Evolutionary conservation across 73 alveolate genomes (phyloP), one percentile per base, ranked within the genome.

Genomic region (Symbiodinium natans): DNA sequence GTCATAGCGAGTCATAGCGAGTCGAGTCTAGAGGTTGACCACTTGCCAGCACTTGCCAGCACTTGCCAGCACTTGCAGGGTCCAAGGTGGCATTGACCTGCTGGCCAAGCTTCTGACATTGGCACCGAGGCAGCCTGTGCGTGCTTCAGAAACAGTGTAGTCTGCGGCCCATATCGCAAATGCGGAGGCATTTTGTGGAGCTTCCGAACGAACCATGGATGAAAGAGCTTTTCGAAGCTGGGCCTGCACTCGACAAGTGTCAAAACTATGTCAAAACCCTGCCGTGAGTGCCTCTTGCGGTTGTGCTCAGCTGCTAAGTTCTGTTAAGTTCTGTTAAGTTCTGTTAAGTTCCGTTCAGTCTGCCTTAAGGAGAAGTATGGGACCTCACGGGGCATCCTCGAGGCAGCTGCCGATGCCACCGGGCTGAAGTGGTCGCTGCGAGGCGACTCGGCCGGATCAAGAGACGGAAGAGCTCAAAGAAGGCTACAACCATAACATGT

Each of bases 331-430:
- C n/a, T n/a, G n/a, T n/a, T n/a, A n/a, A n/a, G n/a, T n/a, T n/a
- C n/a, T n/a, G n/a, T n/a, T n/a, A n/a, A n/a, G n/a, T n/a, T n/a
- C n/a, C n/a, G n/a, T n/a, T n/a, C n/a, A n/a, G n/a, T n/a, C n/a
- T 23, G 52, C 56, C 6, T 83, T 29, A 25, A 89, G 85, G 96
- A 89, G 33, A 89, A 77, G 23, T 89, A 89, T 68, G 96, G 96
- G 71, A 68, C 96, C 21, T 74, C 85, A 8, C 41, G 82, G 27
- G 36, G 27, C 52, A 89, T 89, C 77, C 74, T 89, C 75, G 87
- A 71, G 41, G 96, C 96, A 27, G 96, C 96, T 31, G 87, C 96
- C 8, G 52, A 89, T n/a, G 96, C 96, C 33, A 89, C 46, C 13
- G 96, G 96, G 77, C 71, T 89, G 77, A 59, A 40, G 87, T 89